A percentile compares a stretch with the other conserved stretches of the same genome.
phyloP scores from a whole-genome alignment of 2,329 filamentous ascomycete genomes.

The Talaromyces sp. region DNA sequence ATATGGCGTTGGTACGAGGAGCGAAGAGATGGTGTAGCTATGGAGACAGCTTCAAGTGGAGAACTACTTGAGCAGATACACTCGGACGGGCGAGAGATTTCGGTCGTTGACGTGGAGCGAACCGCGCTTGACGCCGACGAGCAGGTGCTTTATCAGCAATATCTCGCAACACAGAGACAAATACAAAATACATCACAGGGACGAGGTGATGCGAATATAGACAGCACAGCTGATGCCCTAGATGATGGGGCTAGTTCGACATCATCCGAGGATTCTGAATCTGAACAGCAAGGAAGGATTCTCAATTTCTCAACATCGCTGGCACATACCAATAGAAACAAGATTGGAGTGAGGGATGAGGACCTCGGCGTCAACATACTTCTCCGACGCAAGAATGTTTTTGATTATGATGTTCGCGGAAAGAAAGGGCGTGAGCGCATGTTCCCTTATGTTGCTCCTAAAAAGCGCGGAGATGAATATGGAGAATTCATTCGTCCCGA shows the following conservation, averaged over 20 bases:
- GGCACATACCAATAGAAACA: conserved; percentile 78
- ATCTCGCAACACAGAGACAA: conserved; percentile 82
- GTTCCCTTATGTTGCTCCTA: conserved; percentile 79
- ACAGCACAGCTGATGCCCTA: conserved; percentile 66
- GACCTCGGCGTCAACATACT: conserved; percentile 90
- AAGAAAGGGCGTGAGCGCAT: conserved; percentile 91
- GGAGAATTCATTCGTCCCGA: conserved; percentile 91
- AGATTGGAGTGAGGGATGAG: conserved; percentile 80
- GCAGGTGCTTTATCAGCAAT: conserved; percentile 81
- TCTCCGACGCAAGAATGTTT: conserved; percentile 81
- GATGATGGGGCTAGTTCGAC: conserved; percentile 84
- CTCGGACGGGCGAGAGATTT: conserved; percentile 60
- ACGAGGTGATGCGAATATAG: conserved; percentile 64
- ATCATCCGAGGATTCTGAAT: conserved; percentile 83
- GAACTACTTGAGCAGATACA: conserved; percentile 65
- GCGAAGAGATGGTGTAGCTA: conserved; percentile 59
- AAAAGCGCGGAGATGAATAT: conserved; percentile 82
- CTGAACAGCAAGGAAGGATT: conserved; percentile 85
- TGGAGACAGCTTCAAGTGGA: conserved; percentile 54
- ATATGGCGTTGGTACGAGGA: conserved; percentile 80
- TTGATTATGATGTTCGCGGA: conserved; percentile 86
- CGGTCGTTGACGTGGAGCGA: conserved; percentile 59
- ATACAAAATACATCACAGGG: conserved; percentile 76
- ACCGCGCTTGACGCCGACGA: conserved; percentile 71
- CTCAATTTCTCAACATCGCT: conserved; percentile 84